These are phyloP conservation scores for Pseudogymnoascus sp. DNA, from an alignment of 2,329 filamentous ascomycete species.

Conservation along the genomic window DNA sequence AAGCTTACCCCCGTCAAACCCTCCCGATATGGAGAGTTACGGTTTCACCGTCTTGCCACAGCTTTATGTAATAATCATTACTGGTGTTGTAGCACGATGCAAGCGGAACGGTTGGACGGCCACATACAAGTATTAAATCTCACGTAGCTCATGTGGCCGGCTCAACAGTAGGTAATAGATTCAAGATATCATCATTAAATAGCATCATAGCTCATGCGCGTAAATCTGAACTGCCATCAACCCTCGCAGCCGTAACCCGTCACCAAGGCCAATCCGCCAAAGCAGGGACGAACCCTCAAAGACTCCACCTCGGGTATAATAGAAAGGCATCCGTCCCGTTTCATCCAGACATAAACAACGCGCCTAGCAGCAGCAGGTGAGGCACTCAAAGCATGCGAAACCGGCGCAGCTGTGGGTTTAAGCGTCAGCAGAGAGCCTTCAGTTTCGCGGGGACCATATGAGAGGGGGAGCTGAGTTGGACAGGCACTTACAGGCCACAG, in stretches of 20 bases:
- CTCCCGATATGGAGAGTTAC: not conserved
- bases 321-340: not conserved
- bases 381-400: constrained; percentile 20
- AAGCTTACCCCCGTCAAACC: not conserved
- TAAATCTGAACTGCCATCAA: not conserved
- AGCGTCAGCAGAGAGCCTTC: not conserved
- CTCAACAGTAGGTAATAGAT: not conserved
- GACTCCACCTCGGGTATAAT: not conserved
- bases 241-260: not conserved
- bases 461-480: not conserved
- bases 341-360: not conserved
- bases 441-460: not conserved
- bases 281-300: not conserved
- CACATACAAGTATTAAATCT: not conserved
- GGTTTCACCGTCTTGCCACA: not conserved
- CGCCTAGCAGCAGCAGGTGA: constrained; percentile 19
- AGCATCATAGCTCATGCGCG: not conserved
- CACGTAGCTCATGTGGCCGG: not conserved
- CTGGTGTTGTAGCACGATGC: not conserved
- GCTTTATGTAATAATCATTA: not conserved
- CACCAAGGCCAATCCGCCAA: constrained; percentile 11
- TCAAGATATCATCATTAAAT: constrained; percentile 2
- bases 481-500: constrained; percentile 18
- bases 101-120: not conserved
- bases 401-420: constrained; percentile 15